Evolutionary conservation across 768 basidiomycete genomes (phyloP).

Genomic region (Podaxis sp.): DNA sequence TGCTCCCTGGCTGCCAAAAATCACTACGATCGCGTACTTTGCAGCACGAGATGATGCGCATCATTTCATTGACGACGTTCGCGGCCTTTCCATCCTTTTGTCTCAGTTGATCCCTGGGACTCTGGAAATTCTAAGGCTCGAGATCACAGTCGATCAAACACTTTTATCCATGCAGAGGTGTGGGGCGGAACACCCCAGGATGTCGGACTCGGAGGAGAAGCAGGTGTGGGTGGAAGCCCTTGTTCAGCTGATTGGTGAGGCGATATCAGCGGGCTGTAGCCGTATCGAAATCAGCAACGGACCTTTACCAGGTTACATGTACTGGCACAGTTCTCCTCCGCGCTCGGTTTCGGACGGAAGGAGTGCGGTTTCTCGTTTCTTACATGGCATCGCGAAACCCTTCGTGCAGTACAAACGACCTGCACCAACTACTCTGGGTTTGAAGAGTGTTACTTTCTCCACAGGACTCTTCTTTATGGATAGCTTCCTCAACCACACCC

Average conservation of each 20-base stretch:
- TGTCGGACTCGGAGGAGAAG: not conserved
- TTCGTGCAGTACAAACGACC: no score
- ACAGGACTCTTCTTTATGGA: not conserved
- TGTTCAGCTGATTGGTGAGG: not conserved
- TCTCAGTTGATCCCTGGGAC: not conserved
- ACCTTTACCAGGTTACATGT: no score
- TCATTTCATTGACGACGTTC: not conserved
- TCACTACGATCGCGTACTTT: not conserved
- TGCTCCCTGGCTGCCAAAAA: not conserved
- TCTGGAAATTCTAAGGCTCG: not conserved
- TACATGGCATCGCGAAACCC: no score
- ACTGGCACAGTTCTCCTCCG: no score
- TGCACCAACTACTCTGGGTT: no score
- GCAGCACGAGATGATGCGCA: not conserved
- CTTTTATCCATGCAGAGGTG: not conserved
- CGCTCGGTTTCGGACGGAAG: no score
- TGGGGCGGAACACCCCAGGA: no score
- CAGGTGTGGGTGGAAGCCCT: not conserved
- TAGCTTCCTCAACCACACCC: not conserved
- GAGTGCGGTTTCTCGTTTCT: no score
- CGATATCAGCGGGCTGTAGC: not conserved
- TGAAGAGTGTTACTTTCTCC: not conserved
- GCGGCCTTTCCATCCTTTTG: not conserved
- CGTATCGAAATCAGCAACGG: not conserved
- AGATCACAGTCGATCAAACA: not conserved